Base-by-base conservation (phyloP, 2,329 filamentous ascomycete species). In the Aureobasidium sp. region DNA sequence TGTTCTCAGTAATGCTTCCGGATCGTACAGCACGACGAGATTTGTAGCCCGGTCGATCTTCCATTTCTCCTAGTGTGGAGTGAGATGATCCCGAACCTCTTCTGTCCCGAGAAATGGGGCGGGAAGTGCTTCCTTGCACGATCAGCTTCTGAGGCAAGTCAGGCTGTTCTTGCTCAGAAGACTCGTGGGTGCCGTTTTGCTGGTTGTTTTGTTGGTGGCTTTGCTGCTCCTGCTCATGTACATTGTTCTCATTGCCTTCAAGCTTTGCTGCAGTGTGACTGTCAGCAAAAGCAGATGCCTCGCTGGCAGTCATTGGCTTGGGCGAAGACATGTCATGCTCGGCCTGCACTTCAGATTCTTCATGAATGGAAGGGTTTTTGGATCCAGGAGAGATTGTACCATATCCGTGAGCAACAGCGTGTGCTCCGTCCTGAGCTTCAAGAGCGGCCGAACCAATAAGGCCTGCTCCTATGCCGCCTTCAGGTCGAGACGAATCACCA, bases 1-100 rank as follows among this genome's bases (percentile, higher is more conserved):
- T 77, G 63, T 88, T 89, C 72, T 92, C 88, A 0, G 88, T 90
- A 66, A 92, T 90, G 69, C 86, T 89, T 29, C 89, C 88, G 65
- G 85, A 89, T 60, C 87, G 80, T 6, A 85, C 84, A 4, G 66
- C 62, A 15, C 68, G 65, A 9, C 67, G 63, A 29, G 47, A n/a
- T 64, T 66, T 37, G 64, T 65, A 7, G 66, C 64, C 40, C 69
- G 63, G 62, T 65, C 58, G 45, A 61, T 66, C 62, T 63, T 66
- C 66, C 65, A 66, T 47, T 60, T 69, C 70, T 10, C 63, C 65
- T 3, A 62, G 15, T 3, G 60, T 62, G 6, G 58, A 60, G 19
- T 59, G 51, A 10, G 58, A 61, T 21, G 61, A 61, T n/a, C 25
- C 50, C 19, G 63, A 64, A 8, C 50, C 46, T 57, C 53, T 57